These are phyloP conservation scores for Colletotrichum sp. DNA, from an alignment of 2,329 filamentous ascomycete species.

Conservation along the genomic window DNA sequence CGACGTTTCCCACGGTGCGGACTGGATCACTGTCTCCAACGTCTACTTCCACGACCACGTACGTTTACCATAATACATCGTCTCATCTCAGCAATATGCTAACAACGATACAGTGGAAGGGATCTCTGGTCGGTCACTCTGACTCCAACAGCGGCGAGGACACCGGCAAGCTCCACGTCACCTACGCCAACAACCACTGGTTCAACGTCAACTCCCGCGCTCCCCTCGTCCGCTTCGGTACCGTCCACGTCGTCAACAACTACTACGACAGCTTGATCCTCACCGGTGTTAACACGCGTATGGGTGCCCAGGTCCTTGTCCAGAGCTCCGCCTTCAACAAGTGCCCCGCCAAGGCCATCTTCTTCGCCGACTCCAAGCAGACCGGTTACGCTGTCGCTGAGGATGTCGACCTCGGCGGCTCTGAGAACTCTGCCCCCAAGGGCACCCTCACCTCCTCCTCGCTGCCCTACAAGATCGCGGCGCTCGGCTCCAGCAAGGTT, in stretches of 20 bases:
- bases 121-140: constrained; percentile 64
- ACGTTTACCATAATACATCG: background rate
- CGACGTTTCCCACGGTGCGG: constrained; percentile 48
- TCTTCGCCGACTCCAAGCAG: constrained; percentile 39
- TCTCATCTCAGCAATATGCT: background rate
- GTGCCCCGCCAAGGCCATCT: constrained; percentile 32
- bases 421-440: constrained; percentile 48
- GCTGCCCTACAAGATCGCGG: constrained; percentile 50
- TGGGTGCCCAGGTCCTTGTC: constrained; percentile 57
- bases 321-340: constrained; percentile 55
- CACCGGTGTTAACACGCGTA: constrained; percentile 58
- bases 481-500: constrained; percentile 47
- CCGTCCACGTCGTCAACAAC: constrained; percentile 52
- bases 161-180: constrained; percentile 61
- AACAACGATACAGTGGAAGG: constrained; percentile 54
- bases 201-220: constrained; percentile 64
- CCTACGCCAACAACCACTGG: constrained; percentile 67
- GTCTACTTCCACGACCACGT: constrained; percentile 49
- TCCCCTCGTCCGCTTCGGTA: constrained; percentile 66
- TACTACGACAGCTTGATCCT: constrained; percentile 48
- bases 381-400: constrained; percentile 42
- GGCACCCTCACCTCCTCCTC: constrained; percentile 52
- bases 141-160: constrained; percentile 64
- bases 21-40: constrained; percentile 47
- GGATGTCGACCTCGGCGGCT: constrained; percentile 45